phyloP scores from a whole-genome alignment of 2,329 filamentous ascomycete genomes.

The Torrubiella hemipterigena region DNA sequence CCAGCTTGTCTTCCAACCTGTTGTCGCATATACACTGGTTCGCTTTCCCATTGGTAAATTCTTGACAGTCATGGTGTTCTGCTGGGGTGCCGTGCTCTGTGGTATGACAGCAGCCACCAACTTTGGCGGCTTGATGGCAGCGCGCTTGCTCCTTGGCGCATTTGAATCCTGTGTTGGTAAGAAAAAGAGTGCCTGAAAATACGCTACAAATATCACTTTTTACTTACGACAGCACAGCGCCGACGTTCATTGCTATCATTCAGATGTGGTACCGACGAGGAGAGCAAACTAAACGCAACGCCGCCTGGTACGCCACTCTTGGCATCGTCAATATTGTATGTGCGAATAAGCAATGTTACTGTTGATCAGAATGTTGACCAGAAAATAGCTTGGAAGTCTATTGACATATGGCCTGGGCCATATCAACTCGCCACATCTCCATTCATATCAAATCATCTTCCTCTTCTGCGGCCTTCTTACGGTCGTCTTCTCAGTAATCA shows the following conservation, averaged over 20 bases:
- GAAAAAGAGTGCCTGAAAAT: not conserved
- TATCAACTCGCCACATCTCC: conserved; percentile 14
- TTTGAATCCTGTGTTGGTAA: conserved; percentile 32
- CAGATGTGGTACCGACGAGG: conserved; percentile 23
- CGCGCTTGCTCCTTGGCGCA: conserved; percentile 31
- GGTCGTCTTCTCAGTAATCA: conserved; percentile 31
- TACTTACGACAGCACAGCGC: conserved; percentile 9
- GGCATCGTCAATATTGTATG: conserved; percentile 18
- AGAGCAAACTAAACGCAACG: conserved; percentile 19
- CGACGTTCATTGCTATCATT: conserved; percentile 17
- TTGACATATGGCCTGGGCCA: conserved; percentile 19
- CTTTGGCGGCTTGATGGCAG: conserved; percentile 30
- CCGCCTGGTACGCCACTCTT: conserved; percentile 19
- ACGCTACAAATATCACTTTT: not conserved
- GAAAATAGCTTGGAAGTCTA: conserved; percentile 14
- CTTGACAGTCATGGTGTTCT: conserved; percentile 33
- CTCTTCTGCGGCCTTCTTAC: conserved; percentile 24
- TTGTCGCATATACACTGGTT: conserved; percentile 42
- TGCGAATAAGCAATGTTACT: too few species aligned
- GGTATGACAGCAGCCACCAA: conserved; percentile 38
- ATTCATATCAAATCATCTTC: conserved; percentile 27
- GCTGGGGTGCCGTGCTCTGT: conserved; percentile 39
- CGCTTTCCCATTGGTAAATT: conserved; percentile 44
- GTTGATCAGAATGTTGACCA: too few species aligned
- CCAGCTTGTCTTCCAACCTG: conserved; percentile 31